These are phyloP conservation scores for Neurospora tetraspora DNA, from an alignment of 495 filamentous ascomycete species.

Conservation along the genomic window DNA sequence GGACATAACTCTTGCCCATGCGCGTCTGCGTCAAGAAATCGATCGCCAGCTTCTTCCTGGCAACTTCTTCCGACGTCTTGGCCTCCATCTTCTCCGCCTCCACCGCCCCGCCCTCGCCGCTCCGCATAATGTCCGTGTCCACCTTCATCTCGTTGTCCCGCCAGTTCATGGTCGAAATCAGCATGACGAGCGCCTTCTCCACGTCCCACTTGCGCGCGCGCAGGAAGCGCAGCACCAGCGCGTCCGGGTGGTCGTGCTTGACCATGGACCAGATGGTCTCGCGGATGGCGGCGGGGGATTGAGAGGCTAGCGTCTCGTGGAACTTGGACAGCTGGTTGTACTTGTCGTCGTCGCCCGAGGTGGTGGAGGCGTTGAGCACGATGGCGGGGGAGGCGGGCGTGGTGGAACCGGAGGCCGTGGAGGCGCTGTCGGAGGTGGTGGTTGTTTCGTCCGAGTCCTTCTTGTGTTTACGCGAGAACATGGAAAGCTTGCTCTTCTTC, in stretches of 20 bases:
- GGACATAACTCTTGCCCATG: constrained; percentile 91
- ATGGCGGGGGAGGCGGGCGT: constrained; percentile 3
- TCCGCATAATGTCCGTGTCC: constrained; percentile 72
- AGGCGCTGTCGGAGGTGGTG: constrained; percentile 17
- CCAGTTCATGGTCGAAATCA: constrained; percentile 92
- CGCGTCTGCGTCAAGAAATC: constrained; percentile 81
- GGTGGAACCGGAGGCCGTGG: neutral
- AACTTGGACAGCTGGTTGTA: constrained; percentile 85
- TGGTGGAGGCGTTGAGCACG: constrained; percentile 20
- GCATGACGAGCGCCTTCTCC: constrained; percentile 85
- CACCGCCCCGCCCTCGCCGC: constrained; percentile 61
- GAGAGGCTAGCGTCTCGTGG: constrained; percentile 62
- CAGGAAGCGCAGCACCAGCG: constrained; percentile 77
- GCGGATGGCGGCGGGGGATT: constrained; percentile 69
- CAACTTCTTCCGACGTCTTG: constrained; percentile 26
- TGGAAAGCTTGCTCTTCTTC: constrained; percentile 57
- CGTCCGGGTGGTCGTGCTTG: constrained; percentile 91
- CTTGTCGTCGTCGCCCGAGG: constrained; percentile 69
- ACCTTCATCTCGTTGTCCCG: constrained; percentile 70
- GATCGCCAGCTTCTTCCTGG: constrained; percentile 54
- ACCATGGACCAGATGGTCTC: constrained; percentile 89
- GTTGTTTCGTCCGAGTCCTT: constrained; percentile 39
- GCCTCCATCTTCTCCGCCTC: constrained; percentile 43
- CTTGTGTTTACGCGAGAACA: constrained; percentile 54
- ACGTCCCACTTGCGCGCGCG: constrained; percentile 95